phyloP scores from a whole-genome alignment of 345 rosid species.

The Geranium rotundifolium region DNA sequence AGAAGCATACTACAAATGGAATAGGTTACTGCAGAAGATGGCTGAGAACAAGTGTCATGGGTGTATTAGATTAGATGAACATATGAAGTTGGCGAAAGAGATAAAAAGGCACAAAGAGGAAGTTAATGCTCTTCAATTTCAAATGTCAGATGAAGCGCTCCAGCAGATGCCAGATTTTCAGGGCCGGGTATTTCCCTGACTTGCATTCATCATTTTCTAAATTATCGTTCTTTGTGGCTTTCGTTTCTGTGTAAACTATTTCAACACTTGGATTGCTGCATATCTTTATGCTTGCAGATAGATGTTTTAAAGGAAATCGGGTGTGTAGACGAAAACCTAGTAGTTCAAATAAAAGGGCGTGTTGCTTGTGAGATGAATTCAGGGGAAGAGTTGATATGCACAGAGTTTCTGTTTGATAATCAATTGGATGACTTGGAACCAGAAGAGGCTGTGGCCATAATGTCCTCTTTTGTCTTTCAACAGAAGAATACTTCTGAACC shows the following conservation, averaged over 20 bases:
- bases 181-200: constrained; percentile 54
- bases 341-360: constrained; percentile 93
- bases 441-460: constrained; percentile 94
- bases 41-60: constrained; percentile 75
- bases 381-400: constrained; percentile 91
- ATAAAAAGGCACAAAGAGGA: constrained; percentile 54
- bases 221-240: constrained; percentile 7
- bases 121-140: constrained; percentile 40
- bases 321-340: constrained; percentile 77
- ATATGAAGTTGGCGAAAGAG: constrained; percentile 60
- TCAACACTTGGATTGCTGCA: constrained; percentile 8
- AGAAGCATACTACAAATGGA: constrained; percentile 50
- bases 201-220: constrained; percentile 4
- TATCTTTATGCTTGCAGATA: constrained; percentile 40
- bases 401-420: constrained; percentile 88
- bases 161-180: constrained; percentile 95
- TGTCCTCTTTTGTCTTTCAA: constrained; percentile 98
- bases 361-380: constrained; percentile 99
- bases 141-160: constrained; percentile 86
- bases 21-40: constrained; percentile 60
- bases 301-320: constrained; percentile 82
- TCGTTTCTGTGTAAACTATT: constrained; percentile 4
- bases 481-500: constrained; percentile 83
- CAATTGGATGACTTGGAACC: constrained; percentile 87
- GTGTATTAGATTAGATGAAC: constrained; percentile 77